Conservation (phyloP, 129 eudicot genomes). For the Sambucus nigra region DNA sequence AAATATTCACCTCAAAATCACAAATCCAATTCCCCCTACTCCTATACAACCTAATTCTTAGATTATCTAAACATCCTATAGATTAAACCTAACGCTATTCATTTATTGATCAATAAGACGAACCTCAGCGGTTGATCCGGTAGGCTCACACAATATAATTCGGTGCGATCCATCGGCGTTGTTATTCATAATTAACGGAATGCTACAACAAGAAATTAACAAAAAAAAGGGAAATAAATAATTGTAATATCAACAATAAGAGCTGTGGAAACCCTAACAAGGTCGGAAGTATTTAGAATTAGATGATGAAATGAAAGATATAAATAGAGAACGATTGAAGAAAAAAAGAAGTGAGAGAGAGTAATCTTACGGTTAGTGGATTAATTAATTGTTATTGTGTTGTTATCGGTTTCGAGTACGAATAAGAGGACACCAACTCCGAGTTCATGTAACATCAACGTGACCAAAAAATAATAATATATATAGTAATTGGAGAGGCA, state of each 20-base stretch:
- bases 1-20: neutral
- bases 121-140: conserved; percentile 87
- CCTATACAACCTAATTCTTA: too few species aligned
- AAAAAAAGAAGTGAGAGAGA: neutral
- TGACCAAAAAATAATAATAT: neutral
- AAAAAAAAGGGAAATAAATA: neutral
- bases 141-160: conserved; percentile 52
- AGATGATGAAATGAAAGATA: neutral
- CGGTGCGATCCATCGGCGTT: conserved; percentile 56
- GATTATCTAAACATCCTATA: neutral
- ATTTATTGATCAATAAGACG: neutral
- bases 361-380: neutral
- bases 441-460: neutral
- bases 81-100: neutral
- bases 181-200: conserved; percentile 29
- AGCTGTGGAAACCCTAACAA: neutral
- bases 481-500: neutral
- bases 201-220: neutral
- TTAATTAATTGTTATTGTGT: neutral
- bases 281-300: neutral
- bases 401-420: conserved; percentile 8
- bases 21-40: neutral
- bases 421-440: conserved; percentile 8
- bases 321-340: neutral
- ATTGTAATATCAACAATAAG: neutral